Percentiles rank a stretch among this genome's conserved stretches.
phyloP scores from a whole-genome alignment of 495 filamentous ascomycete species.

The Penicillium maclennaniae region DNA sequence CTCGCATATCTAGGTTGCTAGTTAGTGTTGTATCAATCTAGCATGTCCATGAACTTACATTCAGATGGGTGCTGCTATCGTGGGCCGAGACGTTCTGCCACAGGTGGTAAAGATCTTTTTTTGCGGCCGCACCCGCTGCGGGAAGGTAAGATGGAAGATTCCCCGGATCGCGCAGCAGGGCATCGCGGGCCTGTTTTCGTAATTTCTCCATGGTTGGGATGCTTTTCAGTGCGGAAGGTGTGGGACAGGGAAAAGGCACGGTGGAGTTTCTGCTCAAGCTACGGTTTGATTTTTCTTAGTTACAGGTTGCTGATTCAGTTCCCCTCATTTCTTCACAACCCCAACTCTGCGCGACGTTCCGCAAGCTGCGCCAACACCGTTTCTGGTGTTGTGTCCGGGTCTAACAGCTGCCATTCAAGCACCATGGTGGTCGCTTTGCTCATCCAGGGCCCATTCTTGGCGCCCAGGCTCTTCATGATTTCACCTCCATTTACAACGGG shows the following conservation, averaged over 20 bases:
- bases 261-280: constrained; percentile 4
- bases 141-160: constrained; percentile 6
- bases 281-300: no score
- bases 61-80: constrained; percentile 13
- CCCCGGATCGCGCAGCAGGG: constrained; percentile 16
- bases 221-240: not conserved
- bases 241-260: not conserved
- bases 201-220: constrained; percentile 30
- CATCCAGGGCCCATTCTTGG: constrained; percentile 74
- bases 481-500: constrained; percentile 63
- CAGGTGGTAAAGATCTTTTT: constrained; percentile 20
- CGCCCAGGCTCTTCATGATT: constrained; percentile 56
- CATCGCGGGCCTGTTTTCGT: constrained; percentile 27
- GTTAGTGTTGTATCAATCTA: constrained; percentile 4
- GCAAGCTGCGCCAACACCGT: constrained; percentile 63
- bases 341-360: constrained; percentile 52
- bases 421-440: constrained; percentile 64
- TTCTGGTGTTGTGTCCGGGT: constrained; percentile 62
- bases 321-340: constrained; percentile 30
- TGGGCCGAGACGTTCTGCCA: constrained; percentile 32
- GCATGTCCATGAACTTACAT: constrained; percentile 15
- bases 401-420: constrained; percentile 79
- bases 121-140: not conserved
- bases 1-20: constrained; percentile 25
- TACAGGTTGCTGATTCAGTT: not conserved